Evolutionary conservation across 306 rosid species (phyloP), one percentile per base, ranked within the genome.

Genomic region (Vachellia pachyceras): DNA sequence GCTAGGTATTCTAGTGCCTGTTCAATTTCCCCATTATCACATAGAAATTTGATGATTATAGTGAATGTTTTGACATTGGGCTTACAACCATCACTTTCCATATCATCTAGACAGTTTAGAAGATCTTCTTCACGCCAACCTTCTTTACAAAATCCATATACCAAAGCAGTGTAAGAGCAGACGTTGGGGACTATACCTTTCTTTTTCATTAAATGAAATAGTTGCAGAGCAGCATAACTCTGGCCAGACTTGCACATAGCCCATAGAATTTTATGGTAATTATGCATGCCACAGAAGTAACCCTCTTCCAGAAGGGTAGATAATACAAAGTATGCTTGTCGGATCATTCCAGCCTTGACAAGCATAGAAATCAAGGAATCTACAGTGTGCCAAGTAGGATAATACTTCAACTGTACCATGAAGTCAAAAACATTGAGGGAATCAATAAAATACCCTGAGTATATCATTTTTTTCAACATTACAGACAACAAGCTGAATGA

Each of bases 141-240:
- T 80, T 85, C 87, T 68, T 81, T 88, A 75, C 87, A 72, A 71
- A 88, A 85, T 22, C 89, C 85, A 52, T 78, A 88, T 4, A 83
- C 40, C 70, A 88, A 83, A 77, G 91, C 91, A 71, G 89, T 83
- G 78, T 85, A 83, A 47, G 89, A 83, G 86, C 87, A 88, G 1
- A 55, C 84, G 72, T 78, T 75, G 54, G 36, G 85, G 49, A 65
- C 40, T 61, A 75, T 33, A 22, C 87, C 91, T 52, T 78, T 88
- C 80, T 72, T 88, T 82, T 88, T 85, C 87, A 83, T 81, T 81
- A 71, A 78, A 82, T 58, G 74, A 68, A 84, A 76, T 36, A 88
- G 72, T 80, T 57, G 69, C 70, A 88, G 75, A 75, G 91, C 89
- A 14, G 72, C 47, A 68, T 44, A 67, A 44, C 85, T 80, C 73